phyloP scores from a whole-genome alignment of 768 basidiomycete genomes.

The Russula lepida region DNA sequence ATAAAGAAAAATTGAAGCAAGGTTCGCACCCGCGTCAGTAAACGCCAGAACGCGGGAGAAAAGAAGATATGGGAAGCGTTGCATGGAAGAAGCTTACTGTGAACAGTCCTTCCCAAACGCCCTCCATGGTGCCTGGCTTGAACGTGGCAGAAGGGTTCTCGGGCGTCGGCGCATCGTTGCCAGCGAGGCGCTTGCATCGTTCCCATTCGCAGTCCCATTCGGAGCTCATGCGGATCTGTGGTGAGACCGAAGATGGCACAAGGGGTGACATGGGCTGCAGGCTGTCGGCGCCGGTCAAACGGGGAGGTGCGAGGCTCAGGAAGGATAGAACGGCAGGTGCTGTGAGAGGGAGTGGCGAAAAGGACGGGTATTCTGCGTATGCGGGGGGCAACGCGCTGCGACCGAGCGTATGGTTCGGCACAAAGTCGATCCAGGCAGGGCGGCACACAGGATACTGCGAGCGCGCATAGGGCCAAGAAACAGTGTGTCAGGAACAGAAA shows the following conservation, averaged over 20 bases:
- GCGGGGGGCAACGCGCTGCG: conserved; percentile 7
- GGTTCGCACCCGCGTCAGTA: background rate
- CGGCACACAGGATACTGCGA: conserved; percentile 53
- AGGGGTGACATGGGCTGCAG: conserved; percentile 25
- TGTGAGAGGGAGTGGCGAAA: conserved; percentile 54
- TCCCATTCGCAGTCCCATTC: conserved; percentile 73
- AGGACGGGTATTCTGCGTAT: conserved; percentile 33
- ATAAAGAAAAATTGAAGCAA: background rate
- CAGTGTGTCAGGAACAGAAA: background rate
- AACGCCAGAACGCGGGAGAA: background rate
- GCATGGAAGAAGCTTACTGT: conserved; percentile 38
- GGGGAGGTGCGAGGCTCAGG: conserved; percentile 40
- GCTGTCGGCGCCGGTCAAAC: conserved; percentile 22
- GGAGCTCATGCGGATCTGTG: conserved; percentile 27
- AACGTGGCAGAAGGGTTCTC: conserved; percentile 40
- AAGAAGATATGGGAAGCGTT: background rate
- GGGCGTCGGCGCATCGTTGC: conserved; percentile 28
- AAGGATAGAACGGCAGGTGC: conserved; percentile 67
- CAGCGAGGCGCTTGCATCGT: conserved; percentile 35
- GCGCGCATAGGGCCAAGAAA: background rate
- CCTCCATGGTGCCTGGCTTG: conserved; percentile 60
- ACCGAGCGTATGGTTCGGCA: conserved; percentile 28
- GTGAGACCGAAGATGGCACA: conserved; percentile 21
- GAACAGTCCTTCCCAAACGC: conserved; percentile 75
- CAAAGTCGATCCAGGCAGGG: conserved; percentile 52